Evolutionary conservation across 805 yeast species (phyloP).

Genomic region (Candida berthetii): DNA sequence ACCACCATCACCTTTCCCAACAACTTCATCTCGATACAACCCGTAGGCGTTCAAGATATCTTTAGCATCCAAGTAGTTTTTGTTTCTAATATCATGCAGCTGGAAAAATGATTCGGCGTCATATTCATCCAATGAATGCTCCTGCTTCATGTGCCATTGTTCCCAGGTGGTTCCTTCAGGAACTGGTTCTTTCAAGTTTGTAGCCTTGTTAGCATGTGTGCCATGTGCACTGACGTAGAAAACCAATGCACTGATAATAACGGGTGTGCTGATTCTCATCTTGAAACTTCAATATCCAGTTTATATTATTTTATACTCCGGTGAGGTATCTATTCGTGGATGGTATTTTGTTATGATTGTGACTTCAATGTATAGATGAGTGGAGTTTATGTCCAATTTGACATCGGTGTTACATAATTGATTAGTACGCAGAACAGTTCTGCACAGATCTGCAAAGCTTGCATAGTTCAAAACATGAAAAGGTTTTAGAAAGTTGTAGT

Average conservation of each 20-base stretch:
- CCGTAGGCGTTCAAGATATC: slow-evolving; percentile 86
- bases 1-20: slow-evolving; percentile 89
- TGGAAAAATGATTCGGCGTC: slow-evolving; percentile 74
- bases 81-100: slow-evolving; percentile 64
- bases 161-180: slow-evolving; percentile 67
- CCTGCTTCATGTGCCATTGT: slow-evolving; percentile 86
- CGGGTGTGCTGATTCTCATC: not conserved
- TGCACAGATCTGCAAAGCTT: no score
- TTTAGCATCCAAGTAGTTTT: slow-evolving; percentile 44
- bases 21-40: slow-evolving; percentile 57
- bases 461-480: no score
- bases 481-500: no score
- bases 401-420: no score
- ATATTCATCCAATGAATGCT: slow-evolving; percentile 71
- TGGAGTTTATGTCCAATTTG: no score
- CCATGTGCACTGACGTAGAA: slow-evolving; percentile 7
- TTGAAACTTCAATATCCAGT: not conserved
- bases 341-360: no score
- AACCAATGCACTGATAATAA: not conserved
- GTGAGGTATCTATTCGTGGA: no score
- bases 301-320: not conserved
- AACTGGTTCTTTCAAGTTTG: slow-evolving; percentile 23
- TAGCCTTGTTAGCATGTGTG: slow-evolving; percentile 4
- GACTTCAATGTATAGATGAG: no score
- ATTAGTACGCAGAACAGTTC: no score